These are phyloP conservation scores for Phytophthora capsici DNA, from an alignment of 352 stramenopile genomes.

Conservation along the genomic window DNA sequence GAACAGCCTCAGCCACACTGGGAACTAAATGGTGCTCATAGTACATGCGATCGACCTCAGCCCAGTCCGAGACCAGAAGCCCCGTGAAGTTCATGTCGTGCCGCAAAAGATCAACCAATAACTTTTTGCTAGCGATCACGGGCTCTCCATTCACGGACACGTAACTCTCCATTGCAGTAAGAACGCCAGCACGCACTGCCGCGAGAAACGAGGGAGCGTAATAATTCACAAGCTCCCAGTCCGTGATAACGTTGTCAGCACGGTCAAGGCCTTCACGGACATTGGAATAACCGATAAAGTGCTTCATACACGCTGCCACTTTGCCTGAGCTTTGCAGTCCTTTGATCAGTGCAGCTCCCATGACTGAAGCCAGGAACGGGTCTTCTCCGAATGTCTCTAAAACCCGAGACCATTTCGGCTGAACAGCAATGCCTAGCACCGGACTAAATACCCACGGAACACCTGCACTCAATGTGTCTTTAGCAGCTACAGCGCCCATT, in stretches of 20 bases:
- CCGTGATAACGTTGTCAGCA: constrained; percentile 68
- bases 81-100: constrained; percentile 90
- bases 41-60: constrained; percentile 90
- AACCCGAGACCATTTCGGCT: constrained; percentile 89
- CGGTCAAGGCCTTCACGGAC: constrained; percentile 70
- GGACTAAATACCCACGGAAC: constrained; percentile 94
- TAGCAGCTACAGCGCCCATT: constrained; percentile 79
- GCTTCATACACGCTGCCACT: constrained; percentile 89
- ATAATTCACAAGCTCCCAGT: constrained; percentile 77
- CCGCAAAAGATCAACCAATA: constrained; percentile 82
- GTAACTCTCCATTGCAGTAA: constrained; percentile 93
- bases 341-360: constrained; percentile 74
- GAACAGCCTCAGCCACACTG: constrained; percentile 67
- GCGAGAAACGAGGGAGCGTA: constrained; percentile 80
- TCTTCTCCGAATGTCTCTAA: constrained; percentile 96
- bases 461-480: constrained; percentile 87
- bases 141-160: constrained; percentile 88
- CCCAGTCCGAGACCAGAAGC: constrained; percentile 93
- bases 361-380: constrained; percentile 69
- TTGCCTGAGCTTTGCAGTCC: constrained; percentile 79
- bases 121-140: constrained; percentile 83
- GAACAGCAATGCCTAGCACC: constrained; percentile 81
- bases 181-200: constrained; percentile 71
- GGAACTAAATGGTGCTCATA: constrained; percentile 82
- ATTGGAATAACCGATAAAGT: constrained; percentile 89